Evolutionary conservation across 73 alveolate species (phyloP).

Genomic region (Blepharisma japonicum): DNA sequence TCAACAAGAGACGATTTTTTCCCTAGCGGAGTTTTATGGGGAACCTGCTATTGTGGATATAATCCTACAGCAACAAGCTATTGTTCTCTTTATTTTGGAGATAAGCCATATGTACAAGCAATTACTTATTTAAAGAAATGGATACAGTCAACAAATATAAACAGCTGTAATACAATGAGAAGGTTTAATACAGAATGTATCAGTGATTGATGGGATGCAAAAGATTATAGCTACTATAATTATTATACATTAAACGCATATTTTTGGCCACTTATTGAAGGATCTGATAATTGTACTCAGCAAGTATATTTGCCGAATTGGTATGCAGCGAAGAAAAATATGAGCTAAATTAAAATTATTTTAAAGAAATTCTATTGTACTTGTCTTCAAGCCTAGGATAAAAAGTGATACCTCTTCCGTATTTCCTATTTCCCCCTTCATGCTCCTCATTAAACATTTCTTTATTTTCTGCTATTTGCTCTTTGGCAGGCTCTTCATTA

Average conservation of each 20-base stretch:
- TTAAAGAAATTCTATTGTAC: too few relatives aligned
- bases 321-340: too few relatives aligned
- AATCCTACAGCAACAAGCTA: not conserved
- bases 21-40: not conserved
- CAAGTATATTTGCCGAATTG: not conserved
- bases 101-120: not conserved
- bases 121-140: not conserved
- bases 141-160: not conserved
- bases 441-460: too few relatives aligned
- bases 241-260: not conserved
- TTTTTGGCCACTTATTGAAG: slow-evolving; percentile 12
- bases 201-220: slow-evolving; percentile 7
- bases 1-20: slow-evolving; percentile 9
- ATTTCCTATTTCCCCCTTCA: too few relatives aligned
- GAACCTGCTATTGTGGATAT: slow-evolving; percentile 17
- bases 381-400: too few relatives aligned
- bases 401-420: too few relatives aligned
- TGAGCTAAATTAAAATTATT: too few relatives aligned
- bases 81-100: not conserved
- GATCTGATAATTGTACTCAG: not conserved
- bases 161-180: not conserved
- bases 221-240: not conserved
- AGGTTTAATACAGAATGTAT: slow-evolving; percentile 12
- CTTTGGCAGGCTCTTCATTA: too few relatives aligned
- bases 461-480: too few relatives aligned